Percentiles rank a stretch among this genome's conserved stretches.
These are phyloP conservation scores for Conidiobolus incongruus DNA, from an alignment of 371 early-diverging fungal genomes.

Conservation along the genomic window DNA sequence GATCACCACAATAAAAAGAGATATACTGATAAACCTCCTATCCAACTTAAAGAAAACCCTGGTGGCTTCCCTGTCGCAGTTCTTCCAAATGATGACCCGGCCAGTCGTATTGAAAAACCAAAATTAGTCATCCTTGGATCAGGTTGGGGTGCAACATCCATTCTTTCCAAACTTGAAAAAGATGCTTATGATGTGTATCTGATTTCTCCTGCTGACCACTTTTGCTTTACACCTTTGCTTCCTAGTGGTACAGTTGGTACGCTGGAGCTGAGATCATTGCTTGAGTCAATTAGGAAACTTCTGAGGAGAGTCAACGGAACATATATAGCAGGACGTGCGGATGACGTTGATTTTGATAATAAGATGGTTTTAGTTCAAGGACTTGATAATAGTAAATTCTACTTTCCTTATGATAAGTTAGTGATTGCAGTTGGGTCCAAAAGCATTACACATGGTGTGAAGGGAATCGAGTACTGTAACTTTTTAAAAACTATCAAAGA, in stretches of 20 bases:
- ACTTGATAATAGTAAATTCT: conserved; percentile 16
- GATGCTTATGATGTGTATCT: conserved; percentile 50
- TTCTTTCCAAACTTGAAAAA: conserved; percentile 21
- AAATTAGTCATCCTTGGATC: conserved; percentile 52
- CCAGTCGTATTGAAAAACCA: conserved; percentile 12
- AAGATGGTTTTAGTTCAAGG: conserved; percentile 26
- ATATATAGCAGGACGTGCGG: conserved; percentile 32
- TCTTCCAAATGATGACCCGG: conserved; percentile 5
- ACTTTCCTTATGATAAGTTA: conserved; percentile 49
- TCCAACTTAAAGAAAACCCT: too few species aligned
- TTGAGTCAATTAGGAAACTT: conserved; percentile 54
- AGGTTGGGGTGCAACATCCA: conserved; percentile 39
- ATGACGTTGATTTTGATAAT: conserved; percentile 38
- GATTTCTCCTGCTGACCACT: conserved; percentile 59
- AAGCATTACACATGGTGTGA: conserved; percentile 52
- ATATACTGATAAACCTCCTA: not conserved
- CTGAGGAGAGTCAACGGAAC: conserved; percentile 8
- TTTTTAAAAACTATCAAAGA: conserved; percentile 47
- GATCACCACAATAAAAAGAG: not conserved
- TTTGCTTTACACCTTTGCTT: conserved; percentile 62
- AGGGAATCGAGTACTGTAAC: conserved; percentile 47
- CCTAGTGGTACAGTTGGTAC: conserved; percentile 63
- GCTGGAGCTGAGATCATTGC: conserved; percentile 41
- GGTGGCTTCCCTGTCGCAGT: too few species aligned
- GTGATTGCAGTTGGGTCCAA: conserved; percentile 66